Evolutionary conservation across 225 moss, liverwort and hornwort genomes (phyloP).

Genomic region (Physcomitrellopsis africana): DNA sequence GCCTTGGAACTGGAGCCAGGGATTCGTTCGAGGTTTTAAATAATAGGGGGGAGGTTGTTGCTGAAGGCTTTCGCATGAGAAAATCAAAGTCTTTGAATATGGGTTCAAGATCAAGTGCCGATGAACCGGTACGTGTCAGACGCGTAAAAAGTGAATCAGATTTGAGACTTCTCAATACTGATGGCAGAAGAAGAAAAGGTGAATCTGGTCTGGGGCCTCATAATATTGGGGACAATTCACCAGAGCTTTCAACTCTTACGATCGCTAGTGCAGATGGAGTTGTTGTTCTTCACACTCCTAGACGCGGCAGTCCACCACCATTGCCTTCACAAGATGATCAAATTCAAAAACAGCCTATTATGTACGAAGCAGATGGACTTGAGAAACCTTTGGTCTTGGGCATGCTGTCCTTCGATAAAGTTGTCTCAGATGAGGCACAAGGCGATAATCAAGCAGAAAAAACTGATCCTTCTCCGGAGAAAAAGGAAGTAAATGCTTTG

Average conservation of each 20-base stretch:
- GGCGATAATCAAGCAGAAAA: constrained; percentile 60
- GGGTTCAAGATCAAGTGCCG: constrained; percentile 18
- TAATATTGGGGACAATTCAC: constrained; percentile 33
- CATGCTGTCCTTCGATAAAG: constrained; percentile 85
- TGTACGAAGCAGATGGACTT: constrained; percentile 35
- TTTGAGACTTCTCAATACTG: constrained; percentile 37
- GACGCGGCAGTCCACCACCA: constrained; percentile 43
- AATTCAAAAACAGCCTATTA: constrained; percentile 35
- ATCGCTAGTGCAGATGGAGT: constrained; percentile 65
- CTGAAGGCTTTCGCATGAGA: constrained; percentile 42
- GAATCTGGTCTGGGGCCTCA: constrained; percentile 29
- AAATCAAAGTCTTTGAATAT: constrained; percentile 37
- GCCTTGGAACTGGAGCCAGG: constrained; percentile 30
- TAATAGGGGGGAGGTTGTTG: constrained; percentile 39
- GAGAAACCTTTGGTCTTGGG: constrained; percentile 76
- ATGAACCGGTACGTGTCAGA: constrained; percentile 28
- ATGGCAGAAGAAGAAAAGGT: constrained; percentile 19
- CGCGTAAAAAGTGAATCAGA: constrained; percentile 56
- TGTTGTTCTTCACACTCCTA: constrained; percentile 60
- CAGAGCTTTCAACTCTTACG: constrained; percentile 48
- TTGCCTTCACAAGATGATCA: constrained; percentile 37
- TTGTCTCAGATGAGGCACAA: constrained; percentile 55
- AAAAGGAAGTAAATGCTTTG: constrained; percentile 55
- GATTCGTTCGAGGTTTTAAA: constrained; percentile 35
- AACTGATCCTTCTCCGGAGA: constrained; percentile 55